Evolutionary conservation across 805 yeast genomes (phyloP).

Genomic region (Candida berthetii): DNA sequence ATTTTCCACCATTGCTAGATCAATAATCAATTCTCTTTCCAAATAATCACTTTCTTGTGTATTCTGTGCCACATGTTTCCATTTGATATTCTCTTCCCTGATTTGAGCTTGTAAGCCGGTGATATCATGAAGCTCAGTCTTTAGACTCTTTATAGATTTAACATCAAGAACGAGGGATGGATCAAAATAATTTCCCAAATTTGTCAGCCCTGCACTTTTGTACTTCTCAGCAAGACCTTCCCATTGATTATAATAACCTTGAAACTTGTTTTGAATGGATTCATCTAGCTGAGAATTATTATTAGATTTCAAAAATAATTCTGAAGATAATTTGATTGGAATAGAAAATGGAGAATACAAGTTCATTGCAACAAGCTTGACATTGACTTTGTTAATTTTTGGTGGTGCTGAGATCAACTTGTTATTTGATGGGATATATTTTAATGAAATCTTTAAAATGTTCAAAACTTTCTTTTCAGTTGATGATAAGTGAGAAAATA

Average conservation of each 20-base stretch:
- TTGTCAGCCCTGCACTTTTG: slow-evolving; percentile 2
- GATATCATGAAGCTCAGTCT: slow-evolving; percentile 5
- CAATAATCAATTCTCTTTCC: slow-evolving; percentile 33
- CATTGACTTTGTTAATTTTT: slow-evolving; percentile 19
- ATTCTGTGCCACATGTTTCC: slow-evolving; percentile 24
- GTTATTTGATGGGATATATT: slow-evolving; percentile 21
- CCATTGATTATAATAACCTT: slow-evolving; percentile 4
- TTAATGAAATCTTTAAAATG: slow-evolving; percentile 21
- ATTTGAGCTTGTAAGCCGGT: not conserved
- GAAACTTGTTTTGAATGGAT: slow-evolving; percentile 23
- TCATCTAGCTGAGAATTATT: no score
- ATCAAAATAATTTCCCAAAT: slow-evolving; percentile 8
- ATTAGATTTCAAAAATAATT: slow-evolving; percentile 19
- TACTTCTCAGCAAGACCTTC: slow-evolving; percentile 12
- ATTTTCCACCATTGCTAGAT: slow-evolving; percentile 32
- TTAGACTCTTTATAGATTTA: slow-evolving; percentile 12
- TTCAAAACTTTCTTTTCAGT: slow-evolving; percentile 21
- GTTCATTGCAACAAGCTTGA: slow-evolving; percentile 26
- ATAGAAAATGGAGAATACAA: slow-evolving; percentile 28
- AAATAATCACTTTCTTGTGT: slow-evolving; percentile 25
- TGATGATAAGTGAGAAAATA: slow-evolving; percentile 20
- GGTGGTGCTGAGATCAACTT: slow-evolving; percentile 24
- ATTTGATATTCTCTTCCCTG: slow-evolving; percentile 4
- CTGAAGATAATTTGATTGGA: slow-evolving; percentile 32
- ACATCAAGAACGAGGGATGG: slow-evolving; percentile 10